phyloP scores from a whole-genome alignment of 176 grass and related monocot genomes.

The Ensete glaucum region DNA sequence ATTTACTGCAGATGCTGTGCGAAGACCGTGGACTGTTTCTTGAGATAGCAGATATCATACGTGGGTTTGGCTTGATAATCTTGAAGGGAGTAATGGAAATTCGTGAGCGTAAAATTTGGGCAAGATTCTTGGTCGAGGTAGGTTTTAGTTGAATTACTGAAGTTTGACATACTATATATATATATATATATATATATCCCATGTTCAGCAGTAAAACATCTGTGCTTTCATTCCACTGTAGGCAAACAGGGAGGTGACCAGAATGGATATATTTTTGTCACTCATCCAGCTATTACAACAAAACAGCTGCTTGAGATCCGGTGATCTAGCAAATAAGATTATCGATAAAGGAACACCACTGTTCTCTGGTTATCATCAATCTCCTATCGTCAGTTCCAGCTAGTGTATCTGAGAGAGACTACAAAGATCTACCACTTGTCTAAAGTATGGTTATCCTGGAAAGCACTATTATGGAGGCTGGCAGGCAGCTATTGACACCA shows the following conservation, averaged over 20 bases:
- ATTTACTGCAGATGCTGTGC: slow-evolving; percentile 67
- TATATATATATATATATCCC: not conserved
- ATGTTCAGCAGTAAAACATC: slow-evolving; percentile 11
- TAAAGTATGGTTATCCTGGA: too few relatives aligned
- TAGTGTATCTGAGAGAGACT: slow-evolving; percentile 30
- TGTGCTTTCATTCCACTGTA: slow-evolving; percentile 20
- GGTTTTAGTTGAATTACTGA: not conserved
- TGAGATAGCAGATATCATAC: slow-evolving; percentile 96
- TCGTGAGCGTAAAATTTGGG: slow-evolving; percentile 90
- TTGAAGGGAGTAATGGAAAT: slow-evolving; percentile 94
- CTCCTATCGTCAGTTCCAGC: slow-evolving; percentile 43
- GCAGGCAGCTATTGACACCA: too few relatives aligned
- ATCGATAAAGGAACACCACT: slow-evolving; percentile 45
- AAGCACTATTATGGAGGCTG: too few relatives aligned
- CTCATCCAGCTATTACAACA: slow-evolving; percentile 87
- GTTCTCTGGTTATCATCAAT: slow-evolving; percentile 57
- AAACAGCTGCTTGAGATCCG: slow-evolving; percentile 56
- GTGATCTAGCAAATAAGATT: slow-evolving; percentile 46
- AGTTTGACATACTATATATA: not conserved
- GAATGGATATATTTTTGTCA: slow-evolving; percentile 98
- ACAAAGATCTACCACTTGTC: not conserved
- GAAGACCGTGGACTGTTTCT: slow-evolving; percentile 89
- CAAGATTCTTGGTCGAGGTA: slow-evolving; percentile 92
- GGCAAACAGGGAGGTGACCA: slow-evolving; percentile 91
- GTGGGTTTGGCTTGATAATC: slow-evolving; percentile 83